phyloP scores from a whole-genome alignment of 768 basidiomycete species.

The Suillus alpinus region DNA sequence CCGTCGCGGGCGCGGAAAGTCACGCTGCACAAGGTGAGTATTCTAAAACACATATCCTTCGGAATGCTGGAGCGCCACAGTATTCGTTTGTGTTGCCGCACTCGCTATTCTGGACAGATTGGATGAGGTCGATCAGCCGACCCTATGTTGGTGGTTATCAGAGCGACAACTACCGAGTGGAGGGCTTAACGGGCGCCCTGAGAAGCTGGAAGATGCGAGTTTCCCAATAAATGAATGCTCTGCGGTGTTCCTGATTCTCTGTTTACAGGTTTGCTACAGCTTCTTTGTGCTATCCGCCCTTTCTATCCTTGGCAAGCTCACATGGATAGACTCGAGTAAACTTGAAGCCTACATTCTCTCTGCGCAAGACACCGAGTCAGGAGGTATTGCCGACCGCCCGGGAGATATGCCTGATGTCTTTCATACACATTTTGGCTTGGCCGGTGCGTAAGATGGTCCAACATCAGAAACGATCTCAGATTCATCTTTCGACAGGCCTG shows the following conservation, averaged over 20 bases:
- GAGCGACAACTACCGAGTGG: slow-evolving; percentile 93
- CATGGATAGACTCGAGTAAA: slow-evolving; percentile 86
- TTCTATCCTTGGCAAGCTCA: slow-evolving; percentile 75
- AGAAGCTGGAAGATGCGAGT: slow-evolving; percentile 93
- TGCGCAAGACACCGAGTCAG: slow-evolving; percentile 85
- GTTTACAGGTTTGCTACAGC: slow-evolving; percentile 88
- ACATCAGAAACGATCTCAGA: background rate
- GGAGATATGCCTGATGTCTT: slow-evolving; percentile 97
- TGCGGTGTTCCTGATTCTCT: background rate
- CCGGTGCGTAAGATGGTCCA: slow-evolving; percentile 46
- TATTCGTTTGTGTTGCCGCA: slow-evolving; percentile 86
- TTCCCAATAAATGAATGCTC: background rate
- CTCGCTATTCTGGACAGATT: slow-evolving; percentile 84
- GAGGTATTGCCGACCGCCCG: slow-evolving; percentile 92
- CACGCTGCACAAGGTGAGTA: slow-evolving; percentile 84
- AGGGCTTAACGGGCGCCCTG: slow-evolving; percentile 94
- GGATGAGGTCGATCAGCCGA: slow-evolving; percentile 76
- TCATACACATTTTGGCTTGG: slow-evolving; percentile 90
- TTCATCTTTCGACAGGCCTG: slow-evolving; percentile 52
- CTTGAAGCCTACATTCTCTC: slow-evolving; percentile 81
- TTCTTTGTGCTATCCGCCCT: slow-evolving; percentile 93
- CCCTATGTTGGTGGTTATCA: slow-evolving; percentile 88
- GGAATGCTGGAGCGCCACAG: slow-evolving; percentile 35
- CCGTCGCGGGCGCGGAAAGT: slow-evolving; percentile 80
- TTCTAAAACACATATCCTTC: background rate